Conservation (phyloP, 495 filamentous ascomycete genomes). For the Filosporella fistucella region DNA sequence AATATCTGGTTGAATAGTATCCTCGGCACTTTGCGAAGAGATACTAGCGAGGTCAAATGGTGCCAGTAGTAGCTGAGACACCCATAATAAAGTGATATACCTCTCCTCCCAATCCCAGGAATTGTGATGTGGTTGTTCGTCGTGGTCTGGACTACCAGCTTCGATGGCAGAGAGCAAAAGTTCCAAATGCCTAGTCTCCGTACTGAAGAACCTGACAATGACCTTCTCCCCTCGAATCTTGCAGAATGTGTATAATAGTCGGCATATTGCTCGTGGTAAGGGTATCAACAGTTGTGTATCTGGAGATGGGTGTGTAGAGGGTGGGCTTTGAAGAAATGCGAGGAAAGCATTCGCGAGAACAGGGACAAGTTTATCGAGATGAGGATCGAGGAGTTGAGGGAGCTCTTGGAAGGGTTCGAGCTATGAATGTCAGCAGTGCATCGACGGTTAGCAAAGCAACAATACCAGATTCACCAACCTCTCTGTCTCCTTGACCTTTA, state of each 20-base stretch:
- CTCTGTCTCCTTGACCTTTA: conserved; percentile 38
- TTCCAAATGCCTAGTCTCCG: conserved; percentile 81
- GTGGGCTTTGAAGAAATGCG: conserved; percentile 45
- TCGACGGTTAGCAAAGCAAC: background rate
- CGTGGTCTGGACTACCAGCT: conserved; percentile 17
- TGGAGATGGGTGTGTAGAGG: conserved; percentile 24
- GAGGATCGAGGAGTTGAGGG: conserved; percentile 90
- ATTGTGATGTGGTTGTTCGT: conserved; percentile 14
- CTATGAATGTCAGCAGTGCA: conserved; percentile 33
- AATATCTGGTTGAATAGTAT: conserved; percentile 25
- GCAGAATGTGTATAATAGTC: conserved; percentile 83
- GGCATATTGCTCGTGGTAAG: conserved; percentile 66
- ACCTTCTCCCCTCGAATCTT: conserved; percentile 94
- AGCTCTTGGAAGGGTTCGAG: conserved; percentile 94
- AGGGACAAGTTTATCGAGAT: conserved; percentile 70
- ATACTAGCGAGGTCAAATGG: conserved; percentile 89
- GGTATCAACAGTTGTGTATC: conserved; percentile 46
- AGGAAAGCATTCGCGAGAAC: conserved; percentile 70
- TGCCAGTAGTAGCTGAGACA: conserved; percentile 86
- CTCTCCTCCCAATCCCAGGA: conserved; percentile 77
- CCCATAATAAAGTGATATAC: conserved; percentile 85
- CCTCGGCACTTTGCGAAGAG: conserved; percentile 51
- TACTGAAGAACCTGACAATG: conserved; percentile 81
- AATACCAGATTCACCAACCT: conserved; percentile 41
- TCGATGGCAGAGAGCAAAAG: conserved; percentile 66